phyloP scores from a whole-genome alignment of 2,329 filamentous ascomycete genomes.

The Huntiella omanensis region DNA sequence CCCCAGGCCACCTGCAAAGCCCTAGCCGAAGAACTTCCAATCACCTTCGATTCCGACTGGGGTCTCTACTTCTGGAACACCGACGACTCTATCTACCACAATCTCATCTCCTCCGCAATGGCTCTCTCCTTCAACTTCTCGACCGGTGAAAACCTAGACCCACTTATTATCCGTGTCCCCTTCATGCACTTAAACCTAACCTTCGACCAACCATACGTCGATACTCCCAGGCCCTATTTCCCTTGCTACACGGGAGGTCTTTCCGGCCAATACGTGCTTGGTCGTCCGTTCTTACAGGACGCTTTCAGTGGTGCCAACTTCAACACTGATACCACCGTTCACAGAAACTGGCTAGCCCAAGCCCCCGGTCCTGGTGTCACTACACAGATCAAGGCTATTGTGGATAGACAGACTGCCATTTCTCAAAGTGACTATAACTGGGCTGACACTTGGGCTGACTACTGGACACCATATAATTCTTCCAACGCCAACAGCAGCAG shows the following conservation, averaged over 20 bases:
- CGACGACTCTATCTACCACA: background rate
- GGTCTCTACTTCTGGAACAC: background rate
- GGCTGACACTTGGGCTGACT: background rate
- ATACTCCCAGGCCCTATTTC: background rate
- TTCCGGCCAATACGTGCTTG: background rate
- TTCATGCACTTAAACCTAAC: slow-evolving; percentile 1
- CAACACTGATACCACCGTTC: background rate
- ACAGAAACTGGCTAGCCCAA: background rate
- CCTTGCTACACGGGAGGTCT: background rate
- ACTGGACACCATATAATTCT: background rate
- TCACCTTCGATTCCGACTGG: background rate
- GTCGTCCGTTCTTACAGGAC: background rate
- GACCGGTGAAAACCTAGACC: background rate
- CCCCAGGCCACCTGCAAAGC: background rate
- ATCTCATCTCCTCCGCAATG: background rate
- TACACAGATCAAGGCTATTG: background rate
- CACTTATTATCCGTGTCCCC: background rate
- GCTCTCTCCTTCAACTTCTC: background rate
- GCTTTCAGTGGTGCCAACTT: background rate
- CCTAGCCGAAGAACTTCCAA: background rate
- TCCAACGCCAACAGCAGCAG: background rate
- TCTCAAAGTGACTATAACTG: background rate
- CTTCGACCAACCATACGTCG: background rate
- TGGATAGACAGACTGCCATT: background rate
- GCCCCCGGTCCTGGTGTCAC: background rate